Conservation (phyloP, 129 eudicot genomes). For the Tanacetum coccineum region DNA sequence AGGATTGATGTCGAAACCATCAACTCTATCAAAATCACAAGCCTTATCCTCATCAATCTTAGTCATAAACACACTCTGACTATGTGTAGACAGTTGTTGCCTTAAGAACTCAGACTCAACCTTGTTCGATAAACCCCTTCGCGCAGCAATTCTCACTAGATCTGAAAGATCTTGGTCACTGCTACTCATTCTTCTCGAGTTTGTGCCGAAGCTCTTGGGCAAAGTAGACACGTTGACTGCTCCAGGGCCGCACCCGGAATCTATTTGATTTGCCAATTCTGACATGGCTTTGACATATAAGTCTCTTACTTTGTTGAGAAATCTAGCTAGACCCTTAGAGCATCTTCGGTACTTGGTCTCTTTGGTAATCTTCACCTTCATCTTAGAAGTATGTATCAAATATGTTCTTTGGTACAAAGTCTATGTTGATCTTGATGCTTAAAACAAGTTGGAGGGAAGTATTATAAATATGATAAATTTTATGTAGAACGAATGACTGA, state of each 20-base stretch:
- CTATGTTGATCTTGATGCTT: background rate
- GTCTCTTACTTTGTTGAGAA: conserved; percentile 27
- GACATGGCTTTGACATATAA: conserved; percentile 41
- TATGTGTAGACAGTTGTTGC: conserved; percentile 7
- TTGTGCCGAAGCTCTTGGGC: conserved; percentile 40
- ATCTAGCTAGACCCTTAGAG: conserved; percentile 25
- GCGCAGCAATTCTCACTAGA: conserved; percentile 35
- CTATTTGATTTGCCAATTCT: conserved; percentile 30
- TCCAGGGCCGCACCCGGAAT: conserved; percentile 31
- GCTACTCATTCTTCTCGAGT: conserved; percentile 14
- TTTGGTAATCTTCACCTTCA: conserved; percentile 17
- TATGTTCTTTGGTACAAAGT: conserved; percentile 1
- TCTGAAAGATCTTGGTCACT: conserved; percentile 36
- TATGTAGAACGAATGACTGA: background rate
- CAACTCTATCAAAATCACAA: conserved; percentile 19
- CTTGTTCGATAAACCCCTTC: conserved; percentile 24
- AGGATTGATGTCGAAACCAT: background rate
- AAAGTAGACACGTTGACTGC: conserved; percentile 29
- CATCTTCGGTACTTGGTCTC: conserved; percentile 17
- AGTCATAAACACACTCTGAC: conserved; percentile 34
- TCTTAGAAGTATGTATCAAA: background rate
- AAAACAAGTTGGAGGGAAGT: background rate
- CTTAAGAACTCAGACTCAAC: conserved; percentile 25
- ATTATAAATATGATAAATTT: background rate
- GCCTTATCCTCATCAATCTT: conserved; percentile 47